Conservation (phyloP, 495 filamentous ascomycete genomes). For the Annulohypoxylon stygium region DNA sequence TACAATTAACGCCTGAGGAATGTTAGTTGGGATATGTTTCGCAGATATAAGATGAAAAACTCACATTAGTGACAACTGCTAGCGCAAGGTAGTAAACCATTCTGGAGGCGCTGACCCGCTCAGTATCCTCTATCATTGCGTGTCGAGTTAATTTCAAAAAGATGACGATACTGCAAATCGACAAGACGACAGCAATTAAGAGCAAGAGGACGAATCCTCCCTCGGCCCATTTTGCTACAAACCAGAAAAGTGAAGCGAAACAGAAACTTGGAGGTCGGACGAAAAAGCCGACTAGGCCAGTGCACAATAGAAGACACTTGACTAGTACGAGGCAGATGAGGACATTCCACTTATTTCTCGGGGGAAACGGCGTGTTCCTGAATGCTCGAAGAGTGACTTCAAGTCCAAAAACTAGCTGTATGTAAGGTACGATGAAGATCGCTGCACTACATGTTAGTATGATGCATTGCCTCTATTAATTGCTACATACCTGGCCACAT, state of each 20-base stretch:
- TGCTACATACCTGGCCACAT: conserved; percentile 63
- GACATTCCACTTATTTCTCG: conserved; percentile 58
- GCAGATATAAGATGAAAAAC: conserved; percentile 15
- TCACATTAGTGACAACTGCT: conserved; percentile 58
- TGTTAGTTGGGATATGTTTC: conserved; percentile 35
- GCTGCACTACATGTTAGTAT: conserved; percentile 50
- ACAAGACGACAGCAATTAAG: conserved; percentile 50
- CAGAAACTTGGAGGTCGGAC: conserved; percentile 58
- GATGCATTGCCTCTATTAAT: neutral
- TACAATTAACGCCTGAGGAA: conserved; percentile 55
- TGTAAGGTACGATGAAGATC: conserved; percentile 63
- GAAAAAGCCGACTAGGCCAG: conserved; percentile 60
- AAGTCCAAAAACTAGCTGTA: conserved; percentile 60
- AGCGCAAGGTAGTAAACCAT: conserved; percentile 63
- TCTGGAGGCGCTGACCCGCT: conserved; percentile 58
- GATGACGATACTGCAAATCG: conserved; percentile 51
- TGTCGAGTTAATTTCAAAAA: conserved; percentile 56
- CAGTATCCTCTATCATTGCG: conserved; percentile 57
- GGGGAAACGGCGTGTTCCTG: conserved; percentile 55
- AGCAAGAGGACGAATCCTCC: conserved; percentile 57
- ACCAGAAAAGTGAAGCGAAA: conserved; percentile 64
- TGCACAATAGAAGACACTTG: conserved; percentile 53
- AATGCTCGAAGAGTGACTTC: conserved; percentile 59
- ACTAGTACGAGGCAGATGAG: conserved; percentile 58
- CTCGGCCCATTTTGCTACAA: conserved; percentile 59